Conservation (phyloP, 1,284 basidiomycete species). For the Hymenochaete sp. region DNA sequence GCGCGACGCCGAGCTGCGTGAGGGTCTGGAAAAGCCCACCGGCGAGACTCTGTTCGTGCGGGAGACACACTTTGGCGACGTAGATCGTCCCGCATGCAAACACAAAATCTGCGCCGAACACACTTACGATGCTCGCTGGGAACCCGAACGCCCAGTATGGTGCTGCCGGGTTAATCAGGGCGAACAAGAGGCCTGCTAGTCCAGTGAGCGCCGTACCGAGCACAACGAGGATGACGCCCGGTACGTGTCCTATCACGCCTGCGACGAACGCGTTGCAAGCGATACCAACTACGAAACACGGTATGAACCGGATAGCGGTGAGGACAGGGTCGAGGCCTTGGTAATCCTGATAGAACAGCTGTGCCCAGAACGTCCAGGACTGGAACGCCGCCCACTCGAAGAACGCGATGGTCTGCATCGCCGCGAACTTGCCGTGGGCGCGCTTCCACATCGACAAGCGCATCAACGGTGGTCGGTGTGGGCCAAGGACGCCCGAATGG, state of each 20-base stretch:
- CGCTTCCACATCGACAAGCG: constrained; percentile 60
- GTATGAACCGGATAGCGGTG: constrained; percentile 71
- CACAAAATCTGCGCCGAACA: constrained; percentile 75
- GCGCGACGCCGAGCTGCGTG: constrained; percentile 65
- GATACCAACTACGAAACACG: constrained; percentile 65
- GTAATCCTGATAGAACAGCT: constrained; percentile 66
- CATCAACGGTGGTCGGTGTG: constrained; percentile 55
- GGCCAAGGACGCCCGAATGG: constrained; percentile 19
- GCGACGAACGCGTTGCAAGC: constrained; percentile 65
- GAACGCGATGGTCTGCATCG: constrained; percentile 61
- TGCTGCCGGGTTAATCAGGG: constrained; percentile 50
- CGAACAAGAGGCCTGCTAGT: constrained; percentile 62
- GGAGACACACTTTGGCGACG: constrained; percentile 61
- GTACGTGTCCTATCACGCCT: constrained; percentile 47
- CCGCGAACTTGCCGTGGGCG: constrained; percentile 55
- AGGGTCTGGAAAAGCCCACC: constrained; percentile 73
- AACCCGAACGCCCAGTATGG: constrained; percentile 79
- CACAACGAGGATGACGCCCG: constrained; percentile 51
- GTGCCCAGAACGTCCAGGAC: constrained; percentile 47
- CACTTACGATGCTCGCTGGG: constrained; percentile 62
- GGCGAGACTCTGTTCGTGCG: constrained; percentile 71
- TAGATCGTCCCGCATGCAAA: constrained; percentile 70
- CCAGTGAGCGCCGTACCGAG: constrained; percentile 55
- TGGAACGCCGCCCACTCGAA: constrained; percentile 61
- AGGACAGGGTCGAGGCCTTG: constrained; percentile 44